Base-by-base conservation (phyloP, 2,329 filamentous ascomycete genomes). In the Aspergillus eucalypticola region DNA sequence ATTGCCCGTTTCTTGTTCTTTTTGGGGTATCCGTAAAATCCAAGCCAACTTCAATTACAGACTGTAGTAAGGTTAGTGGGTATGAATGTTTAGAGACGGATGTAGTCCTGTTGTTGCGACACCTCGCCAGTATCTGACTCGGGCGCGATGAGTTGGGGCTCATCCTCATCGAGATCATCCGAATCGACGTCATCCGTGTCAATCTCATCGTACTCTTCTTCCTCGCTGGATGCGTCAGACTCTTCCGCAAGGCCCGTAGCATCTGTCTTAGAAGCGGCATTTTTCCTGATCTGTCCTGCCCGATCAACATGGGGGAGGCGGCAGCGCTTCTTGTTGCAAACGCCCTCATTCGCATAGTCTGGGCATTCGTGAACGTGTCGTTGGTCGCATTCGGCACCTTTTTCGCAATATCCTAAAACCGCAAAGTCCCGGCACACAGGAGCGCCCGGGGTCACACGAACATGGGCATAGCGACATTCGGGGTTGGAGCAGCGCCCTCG, bases 361-460 rank as follows among this genome's bases (percentile, higher is more conserved):
- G 95, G 94, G 77, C 95, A 98, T 77, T 98, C 94, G 78, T 90
- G 89, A 60, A 94, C 89, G 80, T 99, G 95, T 62, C 92, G 89
- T 65, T 95, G 87, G 61, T 86, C 78, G 78, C 95, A 98, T 58
- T 83, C 78, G 58, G 84, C 83, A 62, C 94, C 95, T 74, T 90
- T 90, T 63, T 90, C 88, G 80, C 95, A 98, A 77, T 92, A 98
- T 56, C 95, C 94, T 71, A 93, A 85, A 56, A 88, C 86, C 27
- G 91, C 94, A 81, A 99, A 98, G 19, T 86, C 79, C 68, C 88
- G 86, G 79, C 95, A 99, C 51, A 97, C 91, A 29, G 85, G 87
- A 54, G 93, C 91, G 72, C 84, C 84, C 66, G 90, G 86, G 66
- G 89, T 88, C 68, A 95, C 87, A 73, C 87, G 85, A 69, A 91